Conservation (phyloP, 1,139 yeast species). For the Meyerozyma smithsonii region DNA sequence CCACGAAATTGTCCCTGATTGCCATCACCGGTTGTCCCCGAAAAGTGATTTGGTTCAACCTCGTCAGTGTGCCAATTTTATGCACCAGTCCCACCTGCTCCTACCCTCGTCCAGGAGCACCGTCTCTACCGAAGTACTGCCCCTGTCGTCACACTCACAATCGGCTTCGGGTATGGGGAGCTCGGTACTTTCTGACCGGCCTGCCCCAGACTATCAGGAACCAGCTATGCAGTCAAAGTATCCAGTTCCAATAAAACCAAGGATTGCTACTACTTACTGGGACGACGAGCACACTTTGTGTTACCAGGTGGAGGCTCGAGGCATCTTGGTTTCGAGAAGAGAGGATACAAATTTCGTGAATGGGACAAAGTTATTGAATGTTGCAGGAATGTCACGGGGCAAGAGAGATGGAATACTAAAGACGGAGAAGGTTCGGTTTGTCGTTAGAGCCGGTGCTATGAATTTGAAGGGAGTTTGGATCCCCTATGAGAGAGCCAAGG, state of each 20-base stretch:
- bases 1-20: neutral
- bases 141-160: neutral
- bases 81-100: neutral
- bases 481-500: conserved; percentile 88
- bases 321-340: conserved; percentile 85
- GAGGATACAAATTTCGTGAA: conserved; percentile 93
- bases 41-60: neutral
- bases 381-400: conserved; percentile 94
- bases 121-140: neutral
- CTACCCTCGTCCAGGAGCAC: neutral
- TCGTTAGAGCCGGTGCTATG: conserved; percentile 95
- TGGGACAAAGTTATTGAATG: conserved; percentile 88
- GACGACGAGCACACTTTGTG: conserved; percentile 94
- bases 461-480: conserved; percentile 98
- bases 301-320: conserved; percentile 92
- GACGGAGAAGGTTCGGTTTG: conserved; percentile 84
- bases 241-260: conserved; percentile 48
- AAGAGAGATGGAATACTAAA: conserved; percentile 91
- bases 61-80: neutral
- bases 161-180: neutral
- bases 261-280: conserved; percentile 95
- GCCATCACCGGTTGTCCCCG: neutral
- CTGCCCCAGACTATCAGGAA: neutral
- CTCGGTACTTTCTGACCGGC: neutral
- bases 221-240: neutral